A percentile compares a stretch with the other conserved stretches of the same genome.
Evolutionary conservation across 139 green algal species (phyloP).

Genomic region (Coccomyxa sp.): DNA sequence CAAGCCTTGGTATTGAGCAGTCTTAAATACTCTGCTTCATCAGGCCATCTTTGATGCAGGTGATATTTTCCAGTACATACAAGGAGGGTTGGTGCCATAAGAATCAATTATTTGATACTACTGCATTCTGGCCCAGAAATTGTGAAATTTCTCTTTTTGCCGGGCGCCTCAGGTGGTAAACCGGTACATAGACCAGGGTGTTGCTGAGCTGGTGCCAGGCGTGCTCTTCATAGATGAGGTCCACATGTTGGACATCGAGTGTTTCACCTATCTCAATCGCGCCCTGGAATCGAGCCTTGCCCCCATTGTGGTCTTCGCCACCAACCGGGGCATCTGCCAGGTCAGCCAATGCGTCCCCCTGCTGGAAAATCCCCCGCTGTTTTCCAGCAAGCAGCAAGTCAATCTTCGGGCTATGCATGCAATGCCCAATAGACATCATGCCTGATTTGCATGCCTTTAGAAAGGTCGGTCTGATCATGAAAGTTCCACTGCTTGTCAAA

Average conservation of each 20-base stretch:
- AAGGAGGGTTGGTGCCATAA: too few species aligned
- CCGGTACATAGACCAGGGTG: conserved; percentile 72
- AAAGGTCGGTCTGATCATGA: background rate
- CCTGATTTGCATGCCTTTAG: background rate
- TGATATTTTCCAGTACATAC: too few species aligned
- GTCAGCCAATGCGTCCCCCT: conserved; percentile 12
- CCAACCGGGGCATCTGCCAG: conserved; percentile 92
- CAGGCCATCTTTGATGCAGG: too few species aligned
- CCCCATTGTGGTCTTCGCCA: conserved; percentile 98
- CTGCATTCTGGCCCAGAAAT: too few species aligned
- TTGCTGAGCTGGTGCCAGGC: conserved; percentile 93
- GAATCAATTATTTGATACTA: too few species aligned
- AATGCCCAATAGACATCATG: background rate
- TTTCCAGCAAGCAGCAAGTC: background rate
- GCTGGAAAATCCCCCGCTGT: background rate
- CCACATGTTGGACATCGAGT: conserved; percentile 99
- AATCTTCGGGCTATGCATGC: background rate
- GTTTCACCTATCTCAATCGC: conserved; percentile 97
- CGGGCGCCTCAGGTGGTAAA: conserved; percentile 40
- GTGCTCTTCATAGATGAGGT: conserved; percentile 99
- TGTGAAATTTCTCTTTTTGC: too few species aligned
- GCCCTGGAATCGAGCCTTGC: conserved; percentile 88
- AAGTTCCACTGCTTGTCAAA: background rate
- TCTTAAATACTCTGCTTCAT: too few species aligned
- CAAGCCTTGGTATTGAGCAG: too few species aligned